Conservation (phyloP, 164 flowering plant species). For the Dillenia suffruticosa region DNA sequence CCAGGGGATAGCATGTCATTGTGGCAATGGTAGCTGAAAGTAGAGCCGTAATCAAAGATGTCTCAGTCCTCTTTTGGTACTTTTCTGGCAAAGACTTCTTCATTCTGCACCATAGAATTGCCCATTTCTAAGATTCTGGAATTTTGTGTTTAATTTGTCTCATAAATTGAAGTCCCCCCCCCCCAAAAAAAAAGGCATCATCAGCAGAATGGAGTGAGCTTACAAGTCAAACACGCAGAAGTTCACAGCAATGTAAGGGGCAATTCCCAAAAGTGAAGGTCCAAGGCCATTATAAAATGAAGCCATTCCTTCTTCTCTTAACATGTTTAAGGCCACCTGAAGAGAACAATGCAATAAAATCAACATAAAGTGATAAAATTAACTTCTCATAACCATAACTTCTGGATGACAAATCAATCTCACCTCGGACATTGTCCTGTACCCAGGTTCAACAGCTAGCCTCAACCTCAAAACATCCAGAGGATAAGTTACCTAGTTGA, state of each 20-base stretch:
- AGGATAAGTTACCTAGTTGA: conserved; percentile 80
- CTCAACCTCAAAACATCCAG: conserved; percentile 90
- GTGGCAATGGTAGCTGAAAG: conserved; percentile 88
- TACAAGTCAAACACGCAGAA: conserved; percentile 94
- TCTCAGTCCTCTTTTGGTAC: conserved; percentile 67
- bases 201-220: conserved; percentile 24
- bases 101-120: conserved; percentile 36
- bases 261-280: conserved; percentile 94
- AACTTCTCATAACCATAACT: neutral
- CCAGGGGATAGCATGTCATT: conserved; percentile 89
- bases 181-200: neutral
- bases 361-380: neutral
- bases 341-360: conserved; percentile 7
- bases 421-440: conserved; percentile 82
- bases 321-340: conserved; percentile 88
- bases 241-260: conserved; percentile 97
- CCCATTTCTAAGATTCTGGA: neutral
- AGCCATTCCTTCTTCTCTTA: conserved; percentile 83
- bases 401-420: neutral
- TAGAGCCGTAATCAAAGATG: conserved; percentile 73
- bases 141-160: no score
- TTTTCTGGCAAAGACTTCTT: conserved; percentile 91
- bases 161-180: neutral
- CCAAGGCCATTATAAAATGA: conserved; percentile 94
- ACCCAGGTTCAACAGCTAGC: conserved; percentile 92